Conservation (phyloP, 2,329 filamentous ascomycete species). For the Aureobasidium musti region DNA sequence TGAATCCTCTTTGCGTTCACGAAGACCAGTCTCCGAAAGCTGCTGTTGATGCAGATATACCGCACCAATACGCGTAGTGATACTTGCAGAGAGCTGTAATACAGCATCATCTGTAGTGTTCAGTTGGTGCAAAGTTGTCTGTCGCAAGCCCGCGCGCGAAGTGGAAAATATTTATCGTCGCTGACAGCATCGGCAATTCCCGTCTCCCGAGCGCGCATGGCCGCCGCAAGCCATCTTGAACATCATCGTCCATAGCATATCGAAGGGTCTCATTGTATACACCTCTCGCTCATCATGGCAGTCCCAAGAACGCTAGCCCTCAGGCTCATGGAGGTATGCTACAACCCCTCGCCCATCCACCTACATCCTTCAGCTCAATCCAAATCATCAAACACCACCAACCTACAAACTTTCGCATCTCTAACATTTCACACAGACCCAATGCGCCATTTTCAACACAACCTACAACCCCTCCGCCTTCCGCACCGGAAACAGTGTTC, state of each 20-base stretch:
- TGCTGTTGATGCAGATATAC: background rate
- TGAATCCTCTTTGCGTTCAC: background rate
- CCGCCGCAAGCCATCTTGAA: slow-evolving; percentile 4
- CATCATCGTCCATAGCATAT: background rate
- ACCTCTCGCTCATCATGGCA: slow-evolving; percentile 46
- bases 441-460: slow-evolving; percentile 89
- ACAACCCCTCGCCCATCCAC: background rate
- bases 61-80: background rate
- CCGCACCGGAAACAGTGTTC: slow-evolving; percentile 86
- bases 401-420: background rate
- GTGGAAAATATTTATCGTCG: slow-evolving; percentile 18
- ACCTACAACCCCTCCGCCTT: slow-evolving; percentile 83
- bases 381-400: background rate
- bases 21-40: background rate
- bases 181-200: background rate
- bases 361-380: too few species aligned
- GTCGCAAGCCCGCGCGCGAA: background rate
- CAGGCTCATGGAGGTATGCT: slow-evolving; percentile 74
- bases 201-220: slow-evolving; percentile 13
- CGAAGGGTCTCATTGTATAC: background rate
- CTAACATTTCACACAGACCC: slow-evolving; percentile 58
- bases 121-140: background rate
- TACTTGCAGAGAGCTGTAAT: background rate
- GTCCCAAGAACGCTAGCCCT: slow-evolving; percentile 56
- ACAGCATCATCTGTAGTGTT: background rate